phyloP scores from a whole-genome alignment of 2,329 filamentous ascomycete genomes.

The Harringtonia aguacate region DNA sequence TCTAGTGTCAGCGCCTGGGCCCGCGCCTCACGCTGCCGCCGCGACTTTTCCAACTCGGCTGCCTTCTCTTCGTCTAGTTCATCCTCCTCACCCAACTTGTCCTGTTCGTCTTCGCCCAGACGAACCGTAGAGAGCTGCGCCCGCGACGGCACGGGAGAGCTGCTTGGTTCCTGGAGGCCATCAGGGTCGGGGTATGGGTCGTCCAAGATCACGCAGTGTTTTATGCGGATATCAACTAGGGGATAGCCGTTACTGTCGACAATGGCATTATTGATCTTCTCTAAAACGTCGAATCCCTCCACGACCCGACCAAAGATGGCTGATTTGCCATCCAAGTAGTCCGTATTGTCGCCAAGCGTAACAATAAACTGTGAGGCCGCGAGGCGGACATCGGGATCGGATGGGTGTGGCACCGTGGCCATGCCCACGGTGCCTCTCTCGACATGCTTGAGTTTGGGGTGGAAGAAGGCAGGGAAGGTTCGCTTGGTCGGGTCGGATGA shows the following conservation, averaged over 20 bases:
- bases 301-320: constrained; percentile 92
- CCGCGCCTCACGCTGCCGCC: constrained; percentile 80
- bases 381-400: constrained; percentile 70
- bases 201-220: constrained; percentile 84
- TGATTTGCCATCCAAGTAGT: constrained; percentile 87
- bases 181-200: constrained; percentile 81
- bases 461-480: constrained; percentile 74
- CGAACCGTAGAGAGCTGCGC: constrained; percentile 84
- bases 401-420: constrained; percentile 73
- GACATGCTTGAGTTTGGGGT: constrained; percentile 77
- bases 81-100: constrained; percentile 58
- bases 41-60: constrained; percentile 58
- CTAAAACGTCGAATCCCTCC: constrained; percentile 86
- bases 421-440: constrained; percentile 93
- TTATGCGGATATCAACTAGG: constrained; percentile 87
- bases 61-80: constrained; percentile 58
- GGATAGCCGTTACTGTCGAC: constrained; percentile 79
- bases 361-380: constrained; percentile 91
- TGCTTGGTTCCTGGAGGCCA: constrained; percentile 64
- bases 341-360: constrained; percentile 78
- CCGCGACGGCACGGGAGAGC: constrained; percentile 71
- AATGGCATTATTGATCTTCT: constrained; percentile 87
- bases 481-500: constrained; percentile 56
- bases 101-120: constrained; percentile 74
- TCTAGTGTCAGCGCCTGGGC: constrained; percentile 92